Evolutionary conservation across 192 early-diverging fungal species (phyloP), one percentile per base, ranked within the genome.

Genomic region (Rhizophagus sp.): DNA sequence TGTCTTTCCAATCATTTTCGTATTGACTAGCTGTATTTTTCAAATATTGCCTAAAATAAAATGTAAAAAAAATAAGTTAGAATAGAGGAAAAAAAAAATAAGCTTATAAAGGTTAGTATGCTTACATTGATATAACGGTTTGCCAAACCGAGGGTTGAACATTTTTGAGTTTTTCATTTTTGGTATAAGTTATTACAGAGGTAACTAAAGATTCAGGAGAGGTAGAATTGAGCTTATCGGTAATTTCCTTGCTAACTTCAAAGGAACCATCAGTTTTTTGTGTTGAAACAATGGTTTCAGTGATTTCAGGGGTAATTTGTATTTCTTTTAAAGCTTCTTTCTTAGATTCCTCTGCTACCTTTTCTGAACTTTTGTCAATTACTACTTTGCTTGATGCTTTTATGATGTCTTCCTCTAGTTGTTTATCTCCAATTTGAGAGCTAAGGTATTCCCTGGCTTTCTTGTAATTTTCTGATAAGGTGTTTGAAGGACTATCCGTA

Each of bases 301-400:
- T 66, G 15, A 6, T 19, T 30, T 36, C 69, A 17, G 9, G 19
- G 10, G 69, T 39, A 39, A 17, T 39, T 22, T 30, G 19, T 39
- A 66, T 19, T 66, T 66, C 30, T 66, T 66, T n/a, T 10, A 66
- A 33, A 66, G 65, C 50, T 57, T 15, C 50, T 19, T 57, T 71
- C 69, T 39, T 36, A 41, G 69, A 71, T 71, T 47, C 22, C 3
- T 39, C 8, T 71, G 9, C 17, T 6, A 36, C 36, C 36, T 71
- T 71, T 71, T 71, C 36, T 22, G 69, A 36, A 10, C 36, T 22
- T 22, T 36, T 71, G 22, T 75, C 73, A 61, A 75, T 49, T 25
- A 75, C 73, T 52, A 57, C 41, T 62, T 61, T 75, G 50, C 50
- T 27, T 27, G 73, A 30, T 19, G 27, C 25, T 75, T 49, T 49